Evolutionary conservation across 2,329 filamentous ascomycete species (phyloP), one percentile per base, ranked within the genome.

Genomic region (Fusarium bactridioides): DNA sequence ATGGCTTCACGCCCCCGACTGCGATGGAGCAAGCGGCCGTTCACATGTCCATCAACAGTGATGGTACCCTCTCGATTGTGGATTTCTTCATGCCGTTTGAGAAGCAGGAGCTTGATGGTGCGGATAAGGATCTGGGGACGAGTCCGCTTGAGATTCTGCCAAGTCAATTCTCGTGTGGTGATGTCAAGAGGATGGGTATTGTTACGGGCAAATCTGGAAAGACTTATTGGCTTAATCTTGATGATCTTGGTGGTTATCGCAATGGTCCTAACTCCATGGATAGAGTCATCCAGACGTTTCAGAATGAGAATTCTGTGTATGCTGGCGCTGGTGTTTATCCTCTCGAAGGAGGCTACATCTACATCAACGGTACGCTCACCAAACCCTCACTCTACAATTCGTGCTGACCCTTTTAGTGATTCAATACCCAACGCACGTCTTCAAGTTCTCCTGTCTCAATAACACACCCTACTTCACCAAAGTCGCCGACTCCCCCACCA

Each of bases 11-110:
- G 5, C 81, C 82, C 0, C 82, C 82, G 0, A 82, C 82, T 0
- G 80, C 84, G 0, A 77, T 86, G 38, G 84, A 86, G 38, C 82
- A 86, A 70, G 83, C 84, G 0, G 83, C 84, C 3, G 82, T 83
- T 12, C 84, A 84, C 68, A 83, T 86, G 78, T 82, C 79, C 1
- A 77, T 84, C 35, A 82, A 82, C 31, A 61, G 73, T 1, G 79
- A 82, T 4, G 85, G 85, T 3, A 84, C 82, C 27, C 76, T 88
- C 1, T 80, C 79, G 1, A 70, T 87, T 8, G 80, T 83, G 15
- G 86, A 88, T 57, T 89, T 88, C 73, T 88, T 88, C 64, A 86
- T 88, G 81, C 87, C 87, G 0, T 86, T 83, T 69, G 86, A 87
- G 51, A 88, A 88, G 61, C 80, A 81, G 61, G 80, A 83, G 0